Conservation (phyloP, 2,329 filamentous ascomycete genomes). For the Xylogone sp. region DNA sequence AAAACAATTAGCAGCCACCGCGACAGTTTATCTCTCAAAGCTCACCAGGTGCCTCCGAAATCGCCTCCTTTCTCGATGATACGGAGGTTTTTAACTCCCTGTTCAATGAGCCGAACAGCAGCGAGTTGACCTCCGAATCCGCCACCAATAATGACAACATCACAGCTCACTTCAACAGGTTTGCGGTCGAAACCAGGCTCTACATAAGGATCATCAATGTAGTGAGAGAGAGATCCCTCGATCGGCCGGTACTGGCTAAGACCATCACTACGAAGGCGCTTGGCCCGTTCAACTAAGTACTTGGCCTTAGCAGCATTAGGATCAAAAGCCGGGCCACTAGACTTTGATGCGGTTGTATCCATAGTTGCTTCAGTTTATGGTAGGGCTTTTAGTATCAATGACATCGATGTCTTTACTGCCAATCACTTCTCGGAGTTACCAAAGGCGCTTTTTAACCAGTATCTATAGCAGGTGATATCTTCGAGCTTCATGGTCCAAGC, state of each 20-base stretch:
- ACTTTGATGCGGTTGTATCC: not conserved
- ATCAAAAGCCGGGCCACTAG: not conserved
- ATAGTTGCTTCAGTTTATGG: too few species aligned
- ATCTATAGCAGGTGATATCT: too few species aligned
- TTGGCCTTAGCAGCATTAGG: not conserved
- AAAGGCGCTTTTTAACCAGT: too few species aligned
- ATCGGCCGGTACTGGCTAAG: constrained; percentile 8
- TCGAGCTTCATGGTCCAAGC: too few species aligned
- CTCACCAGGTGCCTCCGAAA: constrained; percentile 42
- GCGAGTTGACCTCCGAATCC: constrained; percentile 6
- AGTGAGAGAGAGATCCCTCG: constrained; percentile 5
- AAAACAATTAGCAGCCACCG: not conserved
- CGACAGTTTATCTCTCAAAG: not conserved
- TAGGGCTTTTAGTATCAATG: too few species aligned
- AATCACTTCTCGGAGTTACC: too few species aligned
- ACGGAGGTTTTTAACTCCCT: constrained; percentile 27
- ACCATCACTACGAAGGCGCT: constrained; percentile 6
- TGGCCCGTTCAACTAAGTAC: constrained; percentile 8
- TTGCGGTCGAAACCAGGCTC: constrained; percentile 1
- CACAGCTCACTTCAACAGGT: not conserved
- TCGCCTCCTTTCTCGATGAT: constrained; percentile 42
- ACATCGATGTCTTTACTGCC: too few species aligned
- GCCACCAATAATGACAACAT: constrained; percentile 3
- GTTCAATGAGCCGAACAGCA: constrained; percentile 9
- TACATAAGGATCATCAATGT: constrained; percentile 7